Base-by-base conservation (phyloP, 108 stramenopile genomes). In the Cyclotella sp. region DNA sequence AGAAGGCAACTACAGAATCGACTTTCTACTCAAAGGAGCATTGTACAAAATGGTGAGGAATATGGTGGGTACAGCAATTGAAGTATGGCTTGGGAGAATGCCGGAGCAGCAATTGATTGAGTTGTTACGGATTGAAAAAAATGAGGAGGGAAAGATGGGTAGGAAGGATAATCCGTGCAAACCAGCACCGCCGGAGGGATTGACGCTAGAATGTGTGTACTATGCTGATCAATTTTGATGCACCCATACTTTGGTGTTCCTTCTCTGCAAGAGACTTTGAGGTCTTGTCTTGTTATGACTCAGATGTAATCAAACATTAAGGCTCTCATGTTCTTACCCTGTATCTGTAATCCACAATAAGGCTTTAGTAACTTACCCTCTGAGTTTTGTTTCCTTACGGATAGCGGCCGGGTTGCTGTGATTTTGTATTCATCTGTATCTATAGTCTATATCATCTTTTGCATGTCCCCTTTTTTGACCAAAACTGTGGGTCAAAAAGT, bases 21-120 rank as follows among this genome's bases (percentile, higher is more conserved):
- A 95, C 30, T 80, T 95, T 55, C 47, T 75, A 19, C 62, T 95
- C 41, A 68, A 92, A 27, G 94, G 94, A 41, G 94, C 94, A 15
- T 61, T 95, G 63, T 95, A 95, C 77, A 95, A 93, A 70, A 91
- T 91, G 89, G 89, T 95, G 1, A 83, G 94, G 40, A 95, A 95
- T 63, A 87, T 95, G 87, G 90, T 95, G 6, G 94, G 94, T 11
- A 91, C 91, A 13, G 91, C 90, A 15, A 65, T 93, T 18, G 90
- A 93, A 49, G 90, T 88, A 5, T 85, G 87, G 68, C 53, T 78
- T 13, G 88, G 87, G 0, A 69, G 73, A 22, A 74, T 88, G 53
- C 9, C 53, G 8, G 84, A 90, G 62, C 70, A 78, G 28, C 64
- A 63, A 28, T 80, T 95, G 43, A 52, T 76, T 3, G 58, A 86